These are phyloP conservation scores for Xylariaceae sp. DNA, from an alignment of 2,329 filamentous ascomycete species.

Conservation along the genomic window DNA sequence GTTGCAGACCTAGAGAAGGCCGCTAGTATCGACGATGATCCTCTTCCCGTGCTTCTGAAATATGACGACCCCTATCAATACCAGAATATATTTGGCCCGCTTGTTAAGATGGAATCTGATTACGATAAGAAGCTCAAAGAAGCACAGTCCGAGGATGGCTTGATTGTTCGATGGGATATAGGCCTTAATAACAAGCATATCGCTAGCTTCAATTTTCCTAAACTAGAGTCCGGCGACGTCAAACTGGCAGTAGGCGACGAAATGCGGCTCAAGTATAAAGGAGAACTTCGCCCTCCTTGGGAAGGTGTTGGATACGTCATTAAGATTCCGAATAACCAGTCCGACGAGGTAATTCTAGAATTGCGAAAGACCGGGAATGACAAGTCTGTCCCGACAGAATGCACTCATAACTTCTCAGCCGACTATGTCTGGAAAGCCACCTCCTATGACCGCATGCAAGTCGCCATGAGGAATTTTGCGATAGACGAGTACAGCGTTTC, in stretches of 20 bases:
- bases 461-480: slow-evolving; percentile 98
- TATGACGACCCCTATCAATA: slow-evolving; percentile 99
- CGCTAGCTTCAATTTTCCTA: slow-evolving; percentile 93
- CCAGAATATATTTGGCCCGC: slow-evolving; percentile 95
- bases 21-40: slow-evolving; percentile 91
- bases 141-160: slow-evolving; percentile 94
- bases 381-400: slow-evolving; percentile 93
- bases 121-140: slow-evolving; percentile 99
- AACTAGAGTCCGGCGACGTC: slow-evolving; percentile 96
- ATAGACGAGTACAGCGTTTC: slow-evolving; percentile 98
- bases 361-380: slow-evolving; percentile 93
- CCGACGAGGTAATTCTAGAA: slow-evolving; percentile 95
- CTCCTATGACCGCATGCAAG: slow-evolving; percentile 98
- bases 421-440: slow-evolving; percentile 99
- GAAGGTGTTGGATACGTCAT: slow-evolving; percentile 98
- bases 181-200: slow-evolving; percentile 97
- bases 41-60: slow-evolving; percentile 86
- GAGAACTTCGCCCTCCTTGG: slow-evolving; percentile 90
- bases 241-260: slow-evolving; percentile 98
- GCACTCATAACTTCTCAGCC: slow-evolving; percentile 96
- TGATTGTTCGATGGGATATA: slow-evolving; percentile 92
- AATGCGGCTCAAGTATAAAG: slow-evolving; percentile 96
- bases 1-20: slow-evolving; percentile 91
- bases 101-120: slow-evolving; percentile 99
- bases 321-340: slow-evolving; percentile 99